Conservation (phyloP, 495 filamentous ascomycete species). For the Neurospora tetraspora region DNA sequence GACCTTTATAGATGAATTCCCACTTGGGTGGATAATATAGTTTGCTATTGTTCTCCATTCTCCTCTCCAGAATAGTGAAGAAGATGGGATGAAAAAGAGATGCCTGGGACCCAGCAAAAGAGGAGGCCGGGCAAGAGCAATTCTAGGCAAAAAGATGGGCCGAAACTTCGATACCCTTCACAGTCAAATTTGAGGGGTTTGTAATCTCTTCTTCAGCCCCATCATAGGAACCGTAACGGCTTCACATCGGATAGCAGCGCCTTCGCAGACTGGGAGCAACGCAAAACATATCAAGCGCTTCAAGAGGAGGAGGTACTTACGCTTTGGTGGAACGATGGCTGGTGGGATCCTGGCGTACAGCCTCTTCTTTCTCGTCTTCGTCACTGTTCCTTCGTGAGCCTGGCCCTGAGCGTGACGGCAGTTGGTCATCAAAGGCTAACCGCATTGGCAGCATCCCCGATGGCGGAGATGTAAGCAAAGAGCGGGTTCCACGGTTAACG, state of each 20-base stretch:
- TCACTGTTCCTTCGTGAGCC: slow-evolving; percentile 76
- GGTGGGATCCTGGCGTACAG: slow-evolving; percentile 52
- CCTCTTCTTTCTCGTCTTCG: slow-evolving; percentile 62
- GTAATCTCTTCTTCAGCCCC: not conserved
- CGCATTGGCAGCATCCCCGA: slow-evolving; percentile 41
- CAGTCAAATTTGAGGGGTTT: not conserved
- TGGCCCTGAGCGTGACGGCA: slow-evolving; percentile 76
- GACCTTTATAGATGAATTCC: not conserved
- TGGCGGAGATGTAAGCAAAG: slow-evolving; percentile 53
- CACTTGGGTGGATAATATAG: not conserved
- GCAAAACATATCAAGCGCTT: not conserved
- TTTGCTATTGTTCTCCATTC: not conserved
- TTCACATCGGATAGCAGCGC: not conserved
- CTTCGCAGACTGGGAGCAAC: not conserved
- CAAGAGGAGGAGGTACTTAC: slow-evolving; percentile 39
- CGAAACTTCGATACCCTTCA: not conserved
- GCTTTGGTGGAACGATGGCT: slow-evolving; percentile 55
- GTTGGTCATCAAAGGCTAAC: slow-evolving; percentile 43
- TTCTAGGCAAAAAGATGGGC: not conserved
- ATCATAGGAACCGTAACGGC: not conserved
- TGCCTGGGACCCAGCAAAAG: not conserved
- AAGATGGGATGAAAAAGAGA: not conserved
- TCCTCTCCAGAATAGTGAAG: not conserved
- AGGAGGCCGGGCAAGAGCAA: not conserved
- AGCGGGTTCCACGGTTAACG: slow-evolving; percentile 62